Percentiles rank a stretch among this genome's conserved stretches.
Conservation (phyloP, 2,329 filamentous ascomycete genomes). For the Tolypocladium guangdongense region DNA sequence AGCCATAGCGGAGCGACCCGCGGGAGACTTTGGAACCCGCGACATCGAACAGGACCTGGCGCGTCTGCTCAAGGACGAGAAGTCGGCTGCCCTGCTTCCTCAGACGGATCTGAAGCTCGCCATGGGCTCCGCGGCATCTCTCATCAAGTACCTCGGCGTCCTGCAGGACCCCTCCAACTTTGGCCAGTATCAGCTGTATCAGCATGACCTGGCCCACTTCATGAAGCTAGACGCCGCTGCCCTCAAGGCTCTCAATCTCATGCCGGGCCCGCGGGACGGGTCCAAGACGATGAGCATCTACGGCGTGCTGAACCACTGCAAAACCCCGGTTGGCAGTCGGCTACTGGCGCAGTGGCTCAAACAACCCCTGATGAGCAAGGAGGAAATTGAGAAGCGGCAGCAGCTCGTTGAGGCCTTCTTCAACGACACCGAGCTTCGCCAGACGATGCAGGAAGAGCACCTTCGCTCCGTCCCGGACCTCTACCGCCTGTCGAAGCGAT, state of each 20-base stretch:
- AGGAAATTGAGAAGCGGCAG: slow-evolving; percentile 82
- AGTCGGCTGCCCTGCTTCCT: slow-evolving; percentile 63
- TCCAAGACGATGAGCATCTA: slow-evolving; percentile 97
- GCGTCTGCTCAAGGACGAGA: slow-evolving; percentile 77
- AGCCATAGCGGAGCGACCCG: slow-evolving; percentile 70
- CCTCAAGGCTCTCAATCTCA: slow-evolving; percentile 86
- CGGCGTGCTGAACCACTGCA: slow-evolving; percentile 92
- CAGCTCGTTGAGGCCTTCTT: slow-evolving; percentile 94
- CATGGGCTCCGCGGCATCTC: slow-evolving; percentile 85
- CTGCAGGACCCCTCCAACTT: slow-evolving; percentile 91
- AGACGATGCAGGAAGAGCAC: slow-evolving; percentile 96
- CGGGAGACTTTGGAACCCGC: slow-evolving; percentile 69
- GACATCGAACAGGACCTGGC: slow-evolving; percentile 95
- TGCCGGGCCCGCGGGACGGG: slow-evolving; percentile 90
- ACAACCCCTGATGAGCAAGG: slow-evolving; percentile 85
- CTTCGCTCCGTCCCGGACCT: slow-evolving; percentile 86
- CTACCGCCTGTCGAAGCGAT: slow-evolving; percentile 86
- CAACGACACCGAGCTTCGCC: slow-evolving; percentile 80
- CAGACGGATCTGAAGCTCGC: slow-evolving; percentile 90
- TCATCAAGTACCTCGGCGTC: slow-evolving; percentile 89
- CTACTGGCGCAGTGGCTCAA: slow-evolving; percentile 94
- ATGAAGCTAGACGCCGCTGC: slow-evolving; percentile 98
- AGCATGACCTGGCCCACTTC: slow-evolving; percentile 91
- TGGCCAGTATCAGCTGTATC: slow-evolving; percentile 92
- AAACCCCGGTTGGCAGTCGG: slow-evolving; percentile 84